phyloP scores from a whole-genome alignment of 495 filamentous ascomycete genomes.

The Lasiosphaeria miniovina region DNA sequence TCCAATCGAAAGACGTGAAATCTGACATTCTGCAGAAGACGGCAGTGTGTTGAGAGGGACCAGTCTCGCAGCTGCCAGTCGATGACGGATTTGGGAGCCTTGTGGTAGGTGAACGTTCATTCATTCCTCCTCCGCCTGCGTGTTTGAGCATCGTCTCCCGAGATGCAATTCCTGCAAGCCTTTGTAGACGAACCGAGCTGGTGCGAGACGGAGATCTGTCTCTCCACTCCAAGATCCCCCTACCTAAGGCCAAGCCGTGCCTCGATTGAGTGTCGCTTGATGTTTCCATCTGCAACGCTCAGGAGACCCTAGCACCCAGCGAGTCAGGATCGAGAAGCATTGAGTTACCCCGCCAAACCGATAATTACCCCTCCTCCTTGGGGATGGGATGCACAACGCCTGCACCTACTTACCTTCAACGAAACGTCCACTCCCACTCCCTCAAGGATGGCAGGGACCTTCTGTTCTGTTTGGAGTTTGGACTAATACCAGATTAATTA shows the following conservation, averaged over 20 bases:
- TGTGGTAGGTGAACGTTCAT: too few relatives aligned
- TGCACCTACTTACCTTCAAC: neutral
- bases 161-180: neutral
- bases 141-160: too few relatives aligned
- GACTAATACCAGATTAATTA: conserved; percentile 3
- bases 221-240: conserved; percentile 6
- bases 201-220: conserved; percentile 3
- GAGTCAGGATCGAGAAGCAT: conserved; percentile 10
- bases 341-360: conserved; percentile 10
- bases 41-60: conserved; percentile 2
- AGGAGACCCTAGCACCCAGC: conserved; percentile 6
- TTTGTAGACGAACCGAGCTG: neutral
- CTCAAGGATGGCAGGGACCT: neutral
- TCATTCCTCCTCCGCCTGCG: too few relatives aligned
- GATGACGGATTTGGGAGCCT: too few relatives aligned
- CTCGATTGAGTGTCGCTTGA: conserved; percentile 1
- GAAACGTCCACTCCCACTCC: neutral
- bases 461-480: neutral
- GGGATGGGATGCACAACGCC: neutral
- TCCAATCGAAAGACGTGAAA: conserved; percentile 3
- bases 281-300: conserved; percentile 3
- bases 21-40: conserved; percentile 2
- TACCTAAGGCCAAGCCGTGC: neutral
- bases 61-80: conserved; percentile 2
- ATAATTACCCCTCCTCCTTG: conserved; percentile 13